Conservation (phyloP, 495 filamentous ascomycete genomes). For the Poronia punctata region DNA sequence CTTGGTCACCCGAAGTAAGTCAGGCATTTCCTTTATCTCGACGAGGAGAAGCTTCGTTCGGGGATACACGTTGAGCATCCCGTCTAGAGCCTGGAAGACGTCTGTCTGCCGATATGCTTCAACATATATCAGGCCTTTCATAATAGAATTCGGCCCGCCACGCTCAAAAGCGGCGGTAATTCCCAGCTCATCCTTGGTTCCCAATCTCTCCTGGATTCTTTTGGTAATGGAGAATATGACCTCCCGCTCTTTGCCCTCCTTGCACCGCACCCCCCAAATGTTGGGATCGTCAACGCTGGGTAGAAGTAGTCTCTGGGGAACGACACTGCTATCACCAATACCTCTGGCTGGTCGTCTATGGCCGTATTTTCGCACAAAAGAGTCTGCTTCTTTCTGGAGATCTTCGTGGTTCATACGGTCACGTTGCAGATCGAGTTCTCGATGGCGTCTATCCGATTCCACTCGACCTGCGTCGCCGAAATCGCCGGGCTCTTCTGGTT, state of each 20-base stretch:
- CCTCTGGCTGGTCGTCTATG: constrained; percentile 40
- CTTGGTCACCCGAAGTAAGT: constrained; percentile 83
- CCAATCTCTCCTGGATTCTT: constrained; percentile 68
- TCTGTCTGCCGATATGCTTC: constrained; percentile 84
- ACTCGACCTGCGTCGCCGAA: constrained; percentile 74
- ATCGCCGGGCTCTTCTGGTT: constrained; percentile 85
- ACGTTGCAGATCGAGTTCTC: constrained; percentile 87
- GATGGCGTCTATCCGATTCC: constrained; percentile 82
- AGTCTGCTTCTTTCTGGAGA: constrained; percentile 85
- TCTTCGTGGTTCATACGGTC: constrained; percentile 80
- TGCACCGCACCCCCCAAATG: constrained; percentile 91
- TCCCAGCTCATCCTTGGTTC: constrained; percentile 66
- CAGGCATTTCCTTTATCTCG: constrained; percentile 96
- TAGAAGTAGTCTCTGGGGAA: constrained; percentile 82
- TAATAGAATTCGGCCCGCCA: constrained; percentile 57
- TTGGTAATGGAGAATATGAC: constrained; percentile 79
- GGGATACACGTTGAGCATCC: constrained; percentile 78
- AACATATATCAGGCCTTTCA: constrained; percentile 92
- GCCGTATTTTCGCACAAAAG: constrained; percentile 76
- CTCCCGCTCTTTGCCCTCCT: constrained; percentile 90
- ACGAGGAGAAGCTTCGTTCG: constrained; percentile 75
- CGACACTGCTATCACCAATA: constrained; percentile 55
- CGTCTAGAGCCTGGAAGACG: constrained; percentile 72
- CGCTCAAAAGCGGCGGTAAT: constrained; percentile 89
- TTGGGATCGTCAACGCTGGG: constrained; percentile 92